phyloP scores from a whole-genome alignment of 257 asterid species.

The Eucommia ulmoides region DNA sequence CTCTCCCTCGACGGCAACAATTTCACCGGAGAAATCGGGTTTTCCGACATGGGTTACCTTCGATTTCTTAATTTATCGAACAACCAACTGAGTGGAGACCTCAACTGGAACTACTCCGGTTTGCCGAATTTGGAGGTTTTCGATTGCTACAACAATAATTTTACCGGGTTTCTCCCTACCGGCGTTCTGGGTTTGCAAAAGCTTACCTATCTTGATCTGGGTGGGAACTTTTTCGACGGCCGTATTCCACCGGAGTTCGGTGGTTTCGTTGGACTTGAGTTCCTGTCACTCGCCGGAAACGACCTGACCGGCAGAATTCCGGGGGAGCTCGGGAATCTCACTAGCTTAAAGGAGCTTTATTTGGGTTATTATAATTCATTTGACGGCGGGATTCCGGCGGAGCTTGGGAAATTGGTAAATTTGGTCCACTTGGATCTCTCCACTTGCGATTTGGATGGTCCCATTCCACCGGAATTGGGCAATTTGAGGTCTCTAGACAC shows the following conservation, averaged over 20 bases:
- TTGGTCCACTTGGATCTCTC: constrained; percentile 67
- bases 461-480: constrained; percentile 71
- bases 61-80: constrained; percentile 60
- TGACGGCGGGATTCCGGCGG: constrained; percentile 73
- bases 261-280: constrained; percentile 39
- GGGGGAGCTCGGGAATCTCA: constrained; percentile 58
- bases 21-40: constrained; percentile 78
- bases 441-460: constrained; percentile 58
- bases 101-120: constrained; percentile 72
- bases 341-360: constrained; percentile 66
- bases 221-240: constrained; percentile 75
- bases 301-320: constrained; percentile 73
- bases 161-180: constrained; percentile 57
- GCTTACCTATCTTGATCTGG: constrained; percentile 65
- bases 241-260: constrained; percentile 56
- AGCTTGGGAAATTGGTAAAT: constrained; percentile 61
- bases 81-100: constrained; percentile 47
- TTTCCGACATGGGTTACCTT: constrained; percentile 50
- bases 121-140: constrained; percentile 45
- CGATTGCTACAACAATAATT: constrained; percentile 78
- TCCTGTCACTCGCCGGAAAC: constrained; percentile 70
- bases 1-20: constrained; percentile 81
- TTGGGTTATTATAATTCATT: constrained; percentile 59
- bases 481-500: constrained; percentile 49
- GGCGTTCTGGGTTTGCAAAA: constrained; percentile 42